Evolutionary conservation across 2,329 filamentous ascomycete species (phyloP).

Genomic region (Chalaropsis ovoidea): DNA sequence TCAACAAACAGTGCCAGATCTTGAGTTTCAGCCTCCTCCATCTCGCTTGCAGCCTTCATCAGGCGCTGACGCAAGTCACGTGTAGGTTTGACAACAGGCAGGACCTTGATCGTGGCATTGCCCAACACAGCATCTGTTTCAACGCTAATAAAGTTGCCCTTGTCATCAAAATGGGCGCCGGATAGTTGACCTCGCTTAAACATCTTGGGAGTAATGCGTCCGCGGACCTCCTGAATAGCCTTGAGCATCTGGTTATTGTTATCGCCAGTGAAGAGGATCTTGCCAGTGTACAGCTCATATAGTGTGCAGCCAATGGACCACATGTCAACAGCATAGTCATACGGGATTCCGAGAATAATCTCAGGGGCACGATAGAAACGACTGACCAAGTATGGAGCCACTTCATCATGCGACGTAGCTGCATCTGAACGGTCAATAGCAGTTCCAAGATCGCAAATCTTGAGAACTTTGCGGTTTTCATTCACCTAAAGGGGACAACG

Average conservation of each 20-base stretch:
- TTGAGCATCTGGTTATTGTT: slow-evolving; percentile 99
- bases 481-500: slow-evolving; percentile 48
- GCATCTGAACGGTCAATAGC: slow-evolving; percentile 79
- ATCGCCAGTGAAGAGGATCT: slow-evolving; percentile 88
- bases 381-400: slow-evolving; percentile 90
- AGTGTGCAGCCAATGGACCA: slow-evolving; percentile 97
- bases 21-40: slow-evolving; percentile 55
- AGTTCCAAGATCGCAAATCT: slow-evolving; percentile 95
- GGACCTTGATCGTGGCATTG: slow-evolving; percentile 59
- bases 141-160: slow-evolving; percentile 71
- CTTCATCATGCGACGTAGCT: slow-evolving; percentile 61
- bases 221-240: slow-evolving; percentile 89
- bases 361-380: slow-evolving; percentile 96
- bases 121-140: slow-evolving; percentile 81
- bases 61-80: slow-evolving; percentile 75
- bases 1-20: slow-evolving; percentile 79
- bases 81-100: slow-evolving; percentile 63
- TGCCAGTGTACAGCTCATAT: slow-evolving; percentile 94
- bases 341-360: slow-evolving; percentile 92
- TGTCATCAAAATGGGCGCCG: slow-evolving; percentile 70
- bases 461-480: slow-evolving; percentile 71
- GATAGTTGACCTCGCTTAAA: slow-evolving; percentile 72
- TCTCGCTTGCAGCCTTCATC: slow-evolving; percentile 59
- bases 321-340: slow-evolving; percentile 89
- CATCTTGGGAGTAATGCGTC: slow-evolving; percentile 81